phyloP scores from a whole-genome alignment of 805 yeast genomes.

The Yarrowia sp. region DNA sequence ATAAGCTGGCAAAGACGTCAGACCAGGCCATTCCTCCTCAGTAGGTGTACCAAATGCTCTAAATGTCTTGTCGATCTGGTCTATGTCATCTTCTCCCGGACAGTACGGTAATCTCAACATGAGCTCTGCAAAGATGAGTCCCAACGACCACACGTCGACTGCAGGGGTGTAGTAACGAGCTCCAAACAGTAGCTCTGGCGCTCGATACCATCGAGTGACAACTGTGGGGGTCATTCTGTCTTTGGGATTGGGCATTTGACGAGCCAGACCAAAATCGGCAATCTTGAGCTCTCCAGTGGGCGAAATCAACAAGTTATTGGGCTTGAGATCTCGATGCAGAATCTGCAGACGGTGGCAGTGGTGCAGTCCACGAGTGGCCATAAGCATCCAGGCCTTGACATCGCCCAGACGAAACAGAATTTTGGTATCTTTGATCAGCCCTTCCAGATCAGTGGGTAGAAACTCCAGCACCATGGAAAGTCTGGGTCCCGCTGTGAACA shows the following conservation, averaged over 20 bases:
- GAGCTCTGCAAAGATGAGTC: constrained; percentile 91
- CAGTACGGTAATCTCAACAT: constrained; percentile 93
- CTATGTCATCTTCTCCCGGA: constrained; percentile 87
- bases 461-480: constrained; percentile 89
- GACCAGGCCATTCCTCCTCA: constrained; percentile 87
- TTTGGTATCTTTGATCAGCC: constrained; percentile 73
- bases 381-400: constrained; percentile 87
- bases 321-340: constrained; percentile 89
- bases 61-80: constrained; percentile 90
- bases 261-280: constrained; percentile 96
- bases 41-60: constrained; percentile 96
- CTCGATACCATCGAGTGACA: constrained; percentile 96
- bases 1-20: constrained; percentile 71
- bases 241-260: constrained; percentile 65
- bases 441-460: constrained; percentile 87
- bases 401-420: constrained; percentile 80
- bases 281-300: constrained; percentile 85
- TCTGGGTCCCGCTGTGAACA: constrained; percentile 61
- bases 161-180: constrained; percentile 86
- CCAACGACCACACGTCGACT: constrained; percentile 94
- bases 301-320: constrained; percentile 81
- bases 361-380: constrained; percentile 92
- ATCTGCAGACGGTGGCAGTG: constrained; percentile 92
- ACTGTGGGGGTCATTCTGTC: constrained; percentile 84
- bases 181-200: constrained; percentile 90